Evolutionary conservation across 2,329 filamentous ascomycete species (phyloP).

Genomic region (Xylaria sp.): DNA sequence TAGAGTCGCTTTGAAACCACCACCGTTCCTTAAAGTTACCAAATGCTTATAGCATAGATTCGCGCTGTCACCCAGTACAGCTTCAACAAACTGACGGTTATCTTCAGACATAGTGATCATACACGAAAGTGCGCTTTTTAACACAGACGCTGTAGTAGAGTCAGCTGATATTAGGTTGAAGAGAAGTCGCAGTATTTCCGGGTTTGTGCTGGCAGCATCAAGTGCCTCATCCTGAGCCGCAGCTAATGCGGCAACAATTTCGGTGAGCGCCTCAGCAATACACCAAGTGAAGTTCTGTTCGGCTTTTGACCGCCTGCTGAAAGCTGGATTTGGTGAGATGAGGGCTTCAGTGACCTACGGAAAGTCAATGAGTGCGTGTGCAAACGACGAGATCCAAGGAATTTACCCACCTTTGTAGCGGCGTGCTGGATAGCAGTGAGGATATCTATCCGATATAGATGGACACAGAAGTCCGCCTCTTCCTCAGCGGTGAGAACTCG

Average conservation of each 20-base stretch:
- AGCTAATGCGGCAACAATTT: slow-evolving; percentile 63
- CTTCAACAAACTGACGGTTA: slow-evolving; percentile 62
- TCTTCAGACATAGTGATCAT: slow-evolving; percentile 70
- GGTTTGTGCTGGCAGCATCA: slow-evolving; percentile 61
- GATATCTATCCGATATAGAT: slow-evolving; percentile 70
- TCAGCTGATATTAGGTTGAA: slow-evolving; percentile 61
- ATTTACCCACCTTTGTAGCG: slow-evolving; percentile 57
- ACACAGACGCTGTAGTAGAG: slow-evolving; percentile 54
- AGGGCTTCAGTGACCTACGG: slow-evolving; percentile 58
- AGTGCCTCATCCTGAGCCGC: slow-evolving; percentile 71
- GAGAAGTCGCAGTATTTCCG: slow-evolving; percentile 63
- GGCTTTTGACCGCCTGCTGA: slow-evolving; percentile 61
- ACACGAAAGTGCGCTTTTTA: slow-evolving; percentile 63
- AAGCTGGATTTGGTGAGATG: slow-evolving; percentile 52
- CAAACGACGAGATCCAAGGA: slow-evolving; percentile 7
- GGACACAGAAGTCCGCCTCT: slow-evolving; percentile 73
- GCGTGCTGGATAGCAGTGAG: slow-evolving; percentile 69
- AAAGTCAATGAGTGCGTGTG: slow-evolving; percentile 4
- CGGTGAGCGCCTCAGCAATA: slow-evolving; percentile 64
- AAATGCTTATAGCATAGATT: slow-evolving; percentile 62
- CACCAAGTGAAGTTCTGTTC: slow-evolving; percentile 65
- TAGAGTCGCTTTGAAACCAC: slow-evolving; percentile 62
- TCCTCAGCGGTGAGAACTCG: slow-evolving; percentile 70
- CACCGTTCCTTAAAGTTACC: slow-evolving; percentile 58
- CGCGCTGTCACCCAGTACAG: slow-evolving; percentile 61